phyloP scores from a whole-genome alignment of 768 basidiomycete species.

The Amanita brunnescens region DNA sequence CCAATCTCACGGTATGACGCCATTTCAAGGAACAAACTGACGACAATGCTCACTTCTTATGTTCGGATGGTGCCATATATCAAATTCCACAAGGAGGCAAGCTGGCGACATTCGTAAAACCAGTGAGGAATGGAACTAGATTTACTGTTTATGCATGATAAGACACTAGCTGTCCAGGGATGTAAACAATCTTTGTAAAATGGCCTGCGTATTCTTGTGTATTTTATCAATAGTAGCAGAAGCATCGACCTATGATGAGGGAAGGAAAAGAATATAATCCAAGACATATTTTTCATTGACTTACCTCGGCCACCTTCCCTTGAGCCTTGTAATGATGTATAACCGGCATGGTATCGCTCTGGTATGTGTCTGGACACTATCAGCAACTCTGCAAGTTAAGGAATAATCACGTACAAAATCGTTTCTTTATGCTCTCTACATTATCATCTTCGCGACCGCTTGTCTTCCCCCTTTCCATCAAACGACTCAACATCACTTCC shows the following conservation, averaged over 20 bases:
- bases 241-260: constrained; percentile 54
- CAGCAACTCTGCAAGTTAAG: background rate
- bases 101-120: constrained; percentile 39
- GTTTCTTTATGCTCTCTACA: constrained; percentile 87
- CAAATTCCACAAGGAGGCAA: constrained; percentile 53
- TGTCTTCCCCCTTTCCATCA: constrained; percentile 87
- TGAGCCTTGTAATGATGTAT: constrained; percentile 67
- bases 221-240: constrained; percentile 64
- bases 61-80: constrained; percentile 70
- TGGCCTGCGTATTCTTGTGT: constrained; percentile 46
- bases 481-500: constrained; percentile 75
- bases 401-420: constrained; percentile 61
- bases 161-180: constrained; percentile 1
- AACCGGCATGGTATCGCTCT: constrained; percentile 87
- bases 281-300: constrained; percentile 13
- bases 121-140: constrained; percentile 23
- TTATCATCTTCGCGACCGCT: constrained; percentile 97
- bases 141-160: constrained; percentile 42
- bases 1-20: background rate
- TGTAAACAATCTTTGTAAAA: constrained; percentile 29
- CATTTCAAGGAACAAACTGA: constrained; percentile 47
- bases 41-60: constrained; percentile 59
- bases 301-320: constrained; percentile 74
- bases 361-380: constrained; percentile 70
- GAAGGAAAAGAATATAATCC: background rate